Evolutionary conservation across 306 rosid genomes (phyloP).

Genomic region (Malus asiatica): DNA sequence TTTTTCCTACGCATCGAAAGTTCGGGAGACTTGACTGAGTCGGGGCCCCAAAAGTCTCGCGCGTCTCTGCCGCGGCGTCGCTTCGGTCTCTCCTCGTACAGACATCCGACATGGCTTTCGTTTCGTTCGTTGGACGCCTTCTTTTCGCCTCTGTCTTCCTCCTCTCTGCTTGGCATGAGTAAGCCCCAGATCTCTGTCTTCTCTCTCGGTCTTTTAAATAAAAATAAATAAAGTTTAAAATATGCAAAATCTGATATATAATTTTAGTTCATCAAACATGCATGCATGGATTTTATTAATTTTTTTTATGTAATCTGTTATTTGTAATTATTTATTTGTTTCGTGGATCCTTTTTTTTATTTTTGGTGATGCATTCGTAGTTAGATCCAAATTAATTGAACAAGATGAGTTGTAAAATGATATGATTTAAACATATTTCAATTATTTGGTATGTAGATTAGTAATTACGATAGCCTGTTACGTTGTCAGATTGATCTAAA

Average conservation of each 20-base stretch:
- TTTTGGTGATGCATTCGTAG: background rate
- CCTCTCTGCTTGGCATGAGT: constrained; percentile 63
- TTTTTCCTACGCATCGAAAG: background rate
- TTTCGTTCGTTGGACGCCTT: constrained; percentile 50
- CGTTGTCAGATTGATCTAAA: background rate
- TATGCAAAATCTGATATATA: background rate
- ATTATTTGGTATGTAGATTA: background rate
- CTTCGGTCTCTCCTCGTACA: constrained; percentile 3
- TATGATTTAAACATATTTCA: background rate
- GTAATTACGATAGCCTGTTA: background rate
- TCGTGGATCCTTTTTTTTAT: background rate
- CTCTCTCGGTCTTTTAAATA: background rate
- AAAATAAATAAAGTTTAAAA: background rate
- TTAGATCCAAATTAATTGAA: background rate
- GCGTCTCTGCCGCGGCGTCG: constrained; percentile 7
- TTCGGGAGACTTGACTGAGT: background rate
- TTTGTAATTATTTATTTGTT: background rate
- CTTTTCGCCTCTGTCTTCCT: constrained; percentile 55
- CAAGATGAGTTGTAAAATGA: background rate
- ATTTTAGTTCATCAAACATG: background rate
- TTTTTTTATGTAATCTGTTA: background rate
- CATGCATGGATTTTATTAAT: background rate
- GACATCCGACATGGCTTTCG: constrained; percentile 41
- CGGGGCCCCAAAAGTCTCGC: background rate
- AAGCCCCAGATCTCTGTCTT: constrained; percentile 34